A percentile compares a stretch with the other conserved stretches of the same genome.
These are phyloP conservation scores for Daldinia grandis DNA, from an alignment of 495 filamentous ascomycete species.

Conservation along the genomic window DNA sequence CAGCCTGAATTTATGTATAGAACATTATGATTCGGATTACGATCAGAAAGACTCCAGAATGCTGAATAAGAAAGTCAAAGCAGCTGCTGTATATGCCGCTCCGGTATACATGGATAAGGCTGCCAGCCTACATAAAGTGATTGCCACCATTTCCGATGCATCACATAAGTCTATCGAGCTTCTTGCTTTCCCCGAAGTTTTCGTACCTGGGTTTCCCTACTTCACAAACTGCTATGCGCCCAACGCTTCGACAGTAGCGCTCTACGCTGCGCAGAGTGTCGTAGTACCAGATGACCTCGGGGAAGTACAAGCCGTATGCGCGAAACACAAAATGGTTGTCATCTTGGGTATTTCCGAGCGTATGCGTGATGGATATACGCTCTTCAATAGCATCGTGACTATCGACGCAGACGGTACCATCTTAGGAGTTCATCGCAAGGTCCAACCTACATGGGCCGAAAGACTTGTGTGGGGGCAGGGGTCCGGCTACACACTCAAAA, in stretches of 20 bases:
- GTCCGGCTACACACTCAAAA: slow-evolving; percentile 48
- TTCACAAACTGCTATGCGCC: slow-evolving; percentile 49
- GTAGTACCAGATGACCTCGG: slow-evolving; percentile 47
- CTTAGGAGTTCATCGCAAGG: slow-evolving; percentile 57
- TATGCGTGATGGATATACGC: slow-evolving; percentile 46
- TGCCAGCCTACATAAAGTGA: slow-evolving; percentile 45
- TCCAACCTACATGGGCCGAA: slow-evolving; percentile 60
- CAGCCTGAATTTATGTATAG: neutral
- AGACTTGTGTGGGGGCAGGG: slow-evolving; percentile 57
- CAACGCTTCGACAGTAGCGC: slow-evolving; percentile 38
- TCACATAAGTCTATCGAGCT: slow-evolving; percentile 42
- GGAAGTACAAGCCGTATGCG: slow-evolving; percentile 49
- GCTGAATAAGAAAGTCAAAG: slow-evolving; percentile 43
- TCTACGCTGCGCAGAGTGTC: slow-evolving; percentile 49
- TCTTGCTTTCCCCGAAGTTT: slow-evolving; percentile 50
- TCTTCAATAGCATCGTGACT: slow-evolving; percentile 56
- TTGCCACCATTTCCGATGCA: slow-evolving; percentile 43
- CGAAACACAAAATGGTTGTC: slow-evolving; percentile 42
- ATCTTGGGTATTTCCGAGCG: slow-evolving; percentile 53
- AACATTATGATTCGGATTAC: neutral
- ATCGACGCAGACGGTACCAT: slow-evolving; percentile 52
- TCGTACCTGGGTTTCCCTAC: slow-evolving; percentile 50
- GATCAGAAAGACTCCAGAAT: neutral
- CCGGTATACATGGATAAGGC: slow-evolving; percentile 50
- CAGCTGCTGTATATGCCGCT: slow-evolving; percentile 47